Evolutionary conservation across 2,329 filamentous ascomycete species (phyloP).

Genomic region (Blastomyces parvus): DNA sequence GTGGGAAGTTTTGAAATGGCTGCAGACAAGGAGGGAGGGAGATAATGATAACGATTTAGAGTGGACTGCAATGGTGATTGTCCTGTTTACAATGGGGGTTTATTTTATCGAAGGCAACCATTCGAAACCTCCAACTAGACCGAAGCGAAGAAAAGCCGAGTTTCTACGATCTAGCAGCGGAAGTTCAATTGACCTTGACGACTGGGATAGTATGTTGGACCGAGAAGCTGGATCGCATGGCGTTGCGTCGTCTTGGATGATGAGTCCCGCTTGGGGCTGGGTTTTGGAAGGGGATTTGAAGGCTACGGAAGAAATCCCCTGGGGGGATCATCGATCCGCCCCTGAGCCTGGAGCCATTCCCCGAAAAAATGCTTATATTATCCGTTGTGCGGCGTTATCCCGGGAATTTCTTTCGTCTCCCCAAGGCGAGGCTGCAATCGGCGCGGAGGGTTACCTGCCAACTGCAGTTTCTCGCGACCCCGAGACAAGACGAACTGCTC

Average conservation of each 20-base stretch:
- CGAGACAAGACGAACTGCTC: constrained; percentile 51
- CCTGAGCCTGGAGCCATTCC: constrained; percentile 17
- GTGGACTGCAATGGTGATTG: constrained; percentile 59
- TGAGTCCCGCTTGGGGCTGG: constrained; percentile 62
- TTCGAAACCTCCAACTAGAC: constrained; percentile 25
- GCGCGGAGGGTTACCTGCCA: constrained; percentile 55
- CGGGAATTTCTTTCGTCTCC: constrained; percentile 55
- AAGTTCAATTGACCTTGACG: constrained; percentile 35
- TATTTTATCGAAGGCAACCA: constrained; percentile 42
- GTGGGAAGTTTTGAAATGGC: constrained; percentile 66
- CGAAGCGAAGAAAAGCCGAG: constrained; percentile 33
- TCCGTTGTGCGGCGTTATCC: constrained; percentile 47
- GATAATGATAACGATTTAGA: constrained; percentile 47
- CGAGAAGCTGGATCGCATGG: constrained; percentile 36
- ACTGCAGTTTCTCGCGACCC: constrained; percentile 46
- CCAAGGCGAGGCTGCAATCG: constrained; percentile 47
- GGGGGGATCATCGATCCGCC: constrained; percentile 8
- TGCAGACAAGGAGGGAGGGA: constrained; percentile 38
- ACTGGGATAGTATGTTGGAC: constrained; percentile 42
- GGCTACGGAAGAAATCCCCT: constrained; percentile 16
- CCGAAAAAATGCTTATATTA: constrained; percentile 35
- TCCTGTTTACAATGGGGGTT: constrained; percentile 56
- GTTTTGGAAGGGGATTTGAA: constrained; percentile 49
- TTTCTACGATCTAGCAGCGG: constrained; percentile 44
- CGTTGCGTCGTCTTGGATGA: constrained; percentile 41